A percentile compares a stretch with the other conserved stretches of the same genome.
phyloP scores from a whole-genome alignment of 306 rosid species.

The Quercus robur region DNA sequence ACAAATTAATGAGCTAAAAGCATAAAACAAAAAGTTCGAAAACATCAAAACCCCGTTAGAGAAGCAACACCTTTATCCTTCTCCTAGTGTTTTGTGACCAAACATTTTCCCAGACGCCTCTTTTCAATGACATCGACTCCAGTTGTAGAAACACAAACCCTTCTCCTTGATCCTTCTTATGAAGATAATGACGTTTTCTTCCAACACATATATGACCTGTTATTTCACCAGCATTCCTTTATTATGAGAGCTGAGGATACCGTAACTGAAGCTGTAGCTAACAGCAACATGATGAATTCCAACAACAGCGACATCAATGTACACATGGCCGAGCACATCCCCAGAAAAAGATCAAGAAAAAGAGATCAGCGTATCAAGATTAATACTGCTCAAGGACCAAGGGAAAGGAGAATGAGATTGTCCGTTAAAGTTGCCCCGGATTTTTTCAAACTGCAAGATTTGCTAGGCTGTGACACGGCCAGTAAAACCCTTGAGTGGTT shows the following conservation, averaged over 20 bases:
- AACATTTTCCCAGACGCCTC: constrained; percentile 31
- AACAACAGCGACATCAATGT: background rate
- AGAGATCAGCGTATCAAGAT: constrained; percentile 92
- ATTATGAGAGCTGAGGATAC: background rate
- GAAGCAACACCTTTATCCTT: no score
- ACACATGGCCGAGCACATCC: constrained; percentile 14
- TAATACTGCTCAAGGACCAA: constrained; percentile 53
- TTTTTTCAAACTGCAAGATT: constrained; percentile 84
- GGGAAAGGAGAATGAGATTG: constrained; percentile 89
- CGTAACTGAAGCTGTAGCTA: background rate
- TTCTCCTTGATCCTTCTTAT: constrained; percentile 44
- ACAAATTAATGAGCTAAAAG: no score
- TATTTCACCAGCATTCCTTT: constrained; percentile 15
- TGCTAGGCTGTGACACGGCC: constrained; percentile 76
- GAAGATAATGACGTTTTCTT: constrained; percentile 37
- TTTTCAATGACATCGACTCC: constrained; percentile 30
- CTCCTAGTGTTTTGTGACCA: constrained; percentile 26
- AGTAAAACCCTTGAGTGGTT: constrained; percentile 94
- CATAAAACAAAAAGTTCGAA: no score
- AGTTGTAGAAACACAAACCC: constrained; percentile 24
- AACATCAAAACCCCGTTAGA: no score
- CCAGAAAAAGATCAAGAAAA: constrained; percentile 51
- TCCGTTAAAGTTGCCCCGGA: constrained; percentile 70
- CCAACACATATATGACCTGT: constrained; percentile 27
- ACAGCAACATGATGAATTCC: constrained; percentile 7